Evolutionary conservation across 306 rosid species (phyloP).

Genomic region (Notholithocarpus densiflorus): DNA sequence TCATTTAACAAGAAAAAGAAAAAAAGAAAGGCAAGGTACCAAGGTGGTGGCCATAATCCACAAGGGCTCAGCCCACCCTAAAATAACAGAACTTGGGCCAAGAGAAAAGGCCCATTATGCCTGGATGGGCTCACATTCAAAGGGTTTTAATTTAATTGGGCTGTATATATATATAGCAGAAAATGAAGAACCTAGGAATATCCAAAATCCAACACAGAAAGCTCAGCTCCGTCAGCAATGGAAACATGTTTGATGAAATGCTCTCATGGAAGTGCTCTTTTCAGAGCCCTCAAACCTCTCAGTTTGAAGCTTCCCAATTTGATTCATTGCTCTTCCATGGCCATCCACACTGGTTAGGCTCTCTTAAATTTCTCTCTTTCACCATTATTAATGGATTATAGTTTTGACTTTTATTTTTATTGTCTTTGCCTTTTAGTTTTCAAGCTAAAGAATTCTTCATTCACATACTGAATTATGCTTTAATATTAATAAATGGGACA

Average conservation of each 20-base stretch:
- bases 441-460: not conserved
- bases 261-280: slow-evolving; percentile 34
- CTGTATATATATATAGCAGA: too few species aligned
- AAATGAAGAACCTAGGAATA: not conserved
- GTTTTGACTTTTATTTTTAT: not conserved
- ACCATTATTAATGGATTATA: not conserved
- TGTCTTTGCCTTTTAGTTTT: not conserved
- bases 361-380: not conserved
- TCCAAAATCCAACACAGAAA: not conserved
- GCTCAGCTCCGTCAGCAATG: slow-evolving; percentile 22
- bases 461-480: not conserved
- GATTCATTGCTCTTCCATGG: slow-evolving; percentile 32
- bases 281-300: slow-evolving; percentile 41
- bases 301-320: slow-evolving; percentile 16
- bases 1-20: too few species aligned
- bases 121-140: too few species aligned
- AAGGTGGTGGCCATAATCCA: too few species aligned
- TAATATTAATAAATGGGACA: not conserved
- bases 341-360: slow-evolving; percentile 34
- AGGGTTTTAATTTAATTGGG: too few species aligned
- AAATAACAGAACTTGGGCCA: too few species aligned
- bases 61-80: too few species aligned
- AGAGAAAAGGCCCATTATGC: too few species aligned
- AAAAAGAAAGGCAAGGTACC: too few species aligned
- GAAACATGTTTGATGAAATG: slow-evolving; percentile 45